Evolutionary conservation across 179 eudicot species (phyloP), one percentile per base, ranked within the genome.

Genomic region (Pouteria campechiana): DNA sequence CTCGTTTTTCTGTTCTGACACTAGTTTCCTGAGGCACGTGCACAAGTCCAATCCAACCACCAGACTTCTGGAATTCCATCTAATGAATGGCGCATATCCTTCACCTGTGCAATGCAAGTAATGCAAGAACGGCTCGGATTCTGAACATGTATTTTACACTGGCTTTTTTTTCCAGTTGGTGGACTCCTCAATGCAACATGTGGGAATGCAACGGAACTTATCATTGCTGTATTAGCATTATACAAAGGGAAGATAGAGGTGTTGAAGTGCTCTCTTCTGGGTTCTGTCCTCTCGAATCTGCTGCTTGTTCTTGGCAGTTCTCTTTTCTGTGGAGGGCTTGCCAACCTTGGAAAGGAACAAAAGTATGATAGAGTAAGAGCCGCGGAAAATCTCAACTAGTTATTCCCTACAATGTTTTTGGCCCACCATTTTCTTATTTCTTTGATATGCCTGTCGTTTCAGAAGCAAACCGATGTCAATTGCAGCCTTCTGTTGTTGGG

Each of bases 131-230:
- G n/a, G n/a, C n/a, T n/a, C n/a, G n/a, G n/a, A n/a, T n/a, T n/a
- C n/a, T n/a, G n/a, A n/a, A n/a, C n/a, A n/a, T n/a, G n/a, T n/a
- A n/a, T n/a, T n/a, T n/a, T n/a, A n/a, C n/a, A n/a, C n/a, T n/a
- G n/a, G n/a, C n/a, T n/a, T n/a, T n/a, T n/a, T 12, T 18, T 29
- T 46, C 54, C 82, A 88, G 97, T 78, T 60, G 97, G 97, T 45
- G 95, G 97, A 39, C 85, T 88, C 12, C 59, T 88, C 39, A 88
- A 88, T 54, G 97, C 95, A 33, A 84, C 97, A 23, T 88, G 97
- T 54, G 97, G 97, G 24, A 88, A 88, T 75, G 97, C 73, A 3
- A 78, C 97, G 13, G 97, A 88, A 65, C 72, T 88, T n/a, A 84
- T 88, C 54, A 88, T 88, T 65, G 93, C 95, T 28, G 58, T 84